Base-by-base conservation (phyloP, 805 yeast genomes). In the Clavispora asparagi region DNA sequence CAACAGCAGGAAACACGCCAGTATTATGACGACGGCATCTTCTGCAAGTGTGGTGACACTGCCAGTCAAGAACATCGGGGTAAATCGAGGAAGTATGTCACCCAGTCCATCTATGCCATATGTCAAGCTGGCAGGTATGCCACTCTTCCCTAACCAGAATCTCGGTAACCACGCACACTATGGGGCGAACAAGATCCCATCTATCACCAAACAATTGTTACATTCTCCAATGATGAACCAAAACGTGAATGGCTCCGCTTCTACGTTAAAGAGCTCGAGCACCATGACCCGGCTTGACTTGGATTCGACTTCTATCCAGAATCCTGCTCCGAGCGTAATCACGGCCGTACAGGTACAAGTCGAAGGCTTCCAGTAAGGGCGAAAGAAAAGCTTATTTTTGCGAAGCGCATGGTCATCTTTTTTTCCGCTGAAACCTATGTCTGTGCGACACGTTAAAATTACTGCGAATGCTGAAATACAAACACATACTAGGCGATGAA, bases 311-410 rank as follows among this genome's bases (percentile, higher is more conserved):
- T 45, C 61, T 7, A 53, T 56, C 17, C 59, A 54, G 33, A 53
- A 57, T 10, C 50, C 56, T 23, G 56, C 74, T 4, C 73, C 74
- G 1, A 68, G 60, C 45, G 65, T 70, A 6, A 61, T 71, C 10
- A 68, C 76, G 0, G 71, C 68, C 8, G 65, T 71, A 10, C 76
- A 70, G 45, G 76, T 71, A 17, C 59, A 52, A 23, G 59, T 55
- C 2, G 59, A 55, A 38, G 59, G 59, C 4, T 55, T 55, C 30
- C 57, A 55, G n/a, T 54, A 31, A 43, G 5, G 5, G 23, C 23
- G 23, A 19, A 19, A 19, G 23, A 19, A 19, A 19, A 3, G 23
- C 5, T 14, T 12, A n/a, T n/a, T 13, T 37, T 19, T 36, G n/a
- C 14, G 26, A 10, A 6, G 7, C 39, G 26, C 27, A 19, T 33